Base-by-base conservation (phyloP, 202 grass and related monocot species). In the Setaria italica region DNA sequence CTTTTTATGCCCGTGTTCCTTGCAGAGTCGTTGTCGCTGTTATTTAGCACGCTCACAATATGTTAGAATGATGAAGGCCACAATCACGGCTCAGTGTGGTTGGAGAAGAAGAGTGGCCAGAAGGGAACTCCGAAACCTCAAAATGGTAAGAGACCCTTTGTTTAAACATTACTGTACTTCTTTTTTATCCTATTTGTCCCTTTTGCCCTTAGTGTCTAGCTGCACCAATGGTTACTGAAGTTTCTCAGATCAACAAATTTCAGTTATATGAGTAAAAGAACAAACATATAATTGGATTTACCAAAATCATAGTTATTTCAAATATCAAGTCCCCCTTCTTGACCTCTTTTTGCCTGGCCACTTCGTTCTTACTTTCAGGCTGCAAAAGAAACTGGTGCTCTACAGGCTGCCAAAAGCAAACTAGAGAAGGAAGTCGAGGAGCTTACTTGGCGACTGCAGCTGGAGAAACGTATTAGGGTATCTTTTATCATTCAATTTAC, bases 391-490 rank as follows among this genome's bases (percentile, higher is more conserved):
- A 94, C 97, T 62, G 97, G 97, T 65, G 94, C 92, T 81, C 82
- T 97, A 48, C 94, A 97, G 69, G 92, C 88, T 91, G 94, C 97
- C 80, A 99, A 99, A 84, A 93, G 87, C 84, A 94, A 92, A 87
- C 80, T 99, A 83, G 97, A 99, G 90, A 99, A 99, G 85, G 88
- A 94, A 89, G 94, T 99, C 17, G 94, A 99, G 77, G 97, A 99
- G 76, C 92, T 99, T 72, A 97, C 88, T 16, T 97, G 88, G 92
- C 70, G 90, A 35, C 83, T 99, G 51, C 88, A 99, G 29, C 76
- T 92, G 73, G 93, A 99, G 91, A 96, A 93, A 85, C 91, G 90
- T 72, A 88, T 89, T 60, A 90, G 88, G 90, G 97, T 78, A 82
- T 49, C 33, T 73, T 72, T 77, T 25, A 9, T 68, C 80, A 68